A percentile compares a stretch with the other conserved stretches of the same genome.
These are phyloP conservation scores for Barnettozyma botsteinii DNA, from an alignment of 805 yeast species.

Conservation along the genomic window DNA sequence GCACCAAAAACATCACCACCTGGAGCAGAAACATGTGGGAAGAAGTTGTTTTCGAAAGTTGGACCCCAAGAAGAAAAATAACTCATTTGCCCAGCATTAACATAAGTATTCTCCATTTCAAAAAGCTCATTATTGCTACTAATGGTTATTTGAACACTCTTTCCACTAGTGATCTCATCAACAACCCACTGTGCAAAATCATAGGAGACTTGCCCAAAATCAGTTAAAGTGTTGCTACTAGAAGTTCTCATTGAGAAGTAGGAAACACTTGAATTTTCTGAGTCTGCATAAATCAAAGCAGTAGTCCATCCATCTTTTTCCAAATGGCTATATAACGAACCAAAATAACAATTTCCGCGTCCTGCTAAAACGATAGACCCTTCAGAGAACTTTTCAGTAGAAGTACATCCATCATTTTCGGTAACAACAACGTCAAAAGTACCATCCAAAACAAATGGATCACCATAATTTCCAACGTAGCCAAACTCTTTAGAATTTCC, in stretches of 20 bases:
- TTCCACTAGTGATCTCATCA: constrained; percentile 5
- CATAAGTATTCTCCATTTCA: neutral
- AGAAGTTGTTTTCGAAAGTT: constrained; percentile 12
- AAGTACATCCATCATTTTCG: constrained; percentile 6
- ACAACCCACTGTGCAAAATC: constrained; percentile 12
- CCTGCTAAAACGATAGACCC: constrained; percentile 6
- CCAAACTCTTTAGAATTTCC: constrained; percentile 8
- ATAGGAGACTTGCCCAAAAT: constrained; percentile 8
- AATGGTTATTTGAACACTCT: constrained; percentile 5
- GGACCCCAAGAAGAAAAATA: constrained; percentile 14
- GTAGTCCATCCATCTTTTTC: constrained; percentile 1
- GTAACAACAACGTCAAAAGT: constrained; percentile 5
- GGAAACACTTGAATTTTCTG: neutral
- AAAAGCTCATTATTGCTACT: neutral
- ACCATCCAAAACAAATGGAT: constrained; percentile 4
- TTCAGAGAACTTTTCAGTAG: neutral
- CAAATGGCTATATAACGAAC: neutral
- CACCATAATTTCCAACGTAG: constrained; percentile 7
- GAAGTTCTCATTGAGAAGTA: neutral
- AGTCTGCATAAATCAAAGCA: constrained; percentile 3
- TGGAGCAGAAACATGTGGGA: constrained; percentile 12
- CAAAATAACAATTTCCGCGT: constrained; percentile 7
- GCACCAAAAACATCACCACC: constrained; percentile 14
- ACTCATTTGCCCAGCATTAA: constrained; percentile 12
- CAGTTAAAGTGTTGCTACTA: neutral